Base-by-base conservation (phyloP, 2,329 filamentous ascomycete genomes). In the Cladosporium cucumerinum region DNA sequence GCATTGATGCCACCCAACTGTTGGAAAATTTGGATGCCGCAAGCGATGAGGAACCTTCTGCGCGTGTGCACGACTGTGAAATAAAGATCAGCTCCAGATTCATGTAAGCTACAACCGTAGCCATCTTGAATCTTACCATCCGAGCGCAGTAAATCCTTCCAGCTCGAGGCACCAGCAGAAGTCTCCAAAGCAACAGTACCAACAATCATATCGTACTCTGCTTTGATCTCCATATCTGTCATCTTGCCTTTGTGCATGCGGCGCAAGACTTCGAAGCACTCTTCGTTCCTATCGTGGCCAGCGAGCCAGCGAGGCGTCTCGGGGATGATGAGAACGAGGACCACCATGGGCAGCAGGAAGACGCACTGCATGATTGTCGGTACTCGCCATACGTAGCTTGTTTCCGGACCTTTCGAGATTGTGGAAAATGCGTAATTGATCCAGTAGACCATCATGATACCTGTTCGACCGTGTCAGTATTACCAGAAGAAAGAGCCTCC, bases 391-490 rank as follows among this genome's bases (percentile, higher is more conserved):
- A 54, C 28, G 26, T 54, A 54, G 51, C 51, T 54, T 14, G 51
- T 54, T 18, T 63, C 28, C 1, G 74, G 71, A 0, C 63, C 68
- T 14, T 66, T 64, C 2, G 66, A 55, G 30, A 71, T 66, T 8
- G 69, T 72, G 1, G 74, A 77, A 51, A 82, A 76, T 14, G 71
- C 80, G 52, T 81, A 81, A 58, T 82, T 78, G 64, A 82, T 78
- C 79, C 81, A 82, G 66, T 82, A 82, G 1, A 78, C 76, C 30
- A 82, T 68, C 58, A 79, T 76, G 58, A 81, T 80, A 1, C 78
- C 54, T 58, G 28, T 46, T n/a, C 5, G 21, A 23, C 12, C 28
- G 26, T 32, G 30, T 49, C 23, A 32, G 55, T 48, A 8, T 25
- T 58, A 25, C 25, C 11, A 8, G 14, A 18, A 5, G 49, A 18